Base-by-base conservation (phyloP, 1,284 basidiomycete genomes). In the Malassezia caprae region DNA sequence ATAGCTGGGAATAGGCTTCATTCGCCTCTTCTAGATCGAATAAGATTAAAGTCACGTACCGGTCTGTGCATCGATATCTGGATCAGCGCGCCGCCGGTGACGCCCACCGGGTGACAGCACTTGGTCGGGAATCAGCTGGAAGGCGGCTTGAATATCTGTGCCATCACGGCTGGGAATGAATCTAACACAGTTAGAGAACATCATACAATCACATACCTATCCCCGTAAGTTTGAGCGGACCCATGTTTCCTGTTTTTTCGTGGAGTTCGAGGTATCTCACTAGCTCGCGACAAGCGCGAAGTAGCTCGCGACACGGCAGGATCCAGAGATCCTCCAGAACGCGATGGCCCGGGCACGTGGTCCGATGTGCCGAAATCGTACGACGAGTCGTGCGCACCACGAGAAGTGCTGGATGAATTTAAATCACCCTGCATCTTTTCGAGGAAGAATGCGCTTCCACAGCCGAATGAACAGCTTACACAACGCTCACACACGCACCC, bases 151-250 rank as follows among this genome's bases (percentile, higher is more conserved):
- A 12, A 80, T 61, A 55, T 81, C 79, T 8, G 75, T 63, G 0
- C 77, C 78, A 26, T 80, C 78, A 37, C 80, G 68, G 39, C 72
- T 78, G 8, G 80, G 80, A 46, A 81, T 81, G 67, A 80, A 81
- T 21, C 79, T 52, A 23, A 17, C 8, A 43, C 24, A 31, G 51
- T 52, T 17, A 45, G 44, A 17, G 32, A 4, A 4, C 5, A 1
- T 2, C 19, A 12, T 27, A 10, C 10, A 32, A n/a, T 15, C 19
- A 53, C 48, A 31, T 26, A 57, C 51, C 53, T 40, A n/a, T 59
- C 57, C n/a, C 52, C 53, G 15, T 55, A 40, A 8, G 34, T 46
- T 13, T 46, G 27, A 12, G 31, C 30, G 15, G 27, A 26, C 17
- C 17, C 45, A 40, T 24, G 26, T 5, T 8, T 39, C 26, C 26